Percentiles rank a stretch among this genome's conserved stretches.
Conservation (phyloP, 176 grass and related monocot genomes). For the Musa schizocarpa region DNA sequence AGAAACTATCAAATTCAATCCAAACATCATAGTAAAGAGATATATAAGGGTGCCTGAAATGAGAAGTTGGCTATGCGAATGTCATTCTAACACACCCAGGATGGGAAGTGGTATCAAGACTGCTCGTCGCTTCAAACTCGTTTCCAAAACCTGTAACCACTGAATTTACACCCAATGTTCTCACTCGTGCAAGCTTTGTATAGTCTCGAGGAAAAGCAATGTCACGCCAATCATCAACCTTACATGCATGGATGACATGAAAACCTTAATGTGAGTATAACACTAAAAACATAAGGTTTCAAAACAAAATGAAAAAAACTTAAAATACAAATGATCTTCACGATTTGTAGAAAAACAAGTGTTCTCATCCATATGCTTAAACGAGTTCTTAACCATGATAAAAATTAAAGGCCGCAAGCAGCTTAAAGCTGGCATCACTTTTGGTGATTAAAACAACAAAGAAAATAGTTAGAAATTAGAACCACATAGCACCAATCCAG, state of each 20-base stretch:
- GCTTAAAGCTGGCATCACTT: background rate
- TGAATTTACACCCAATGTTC: slow-evolving; percentile 59
- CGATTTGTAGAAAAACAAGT: background rate
- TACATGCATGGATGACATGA: slow-evolving; percentile 15
- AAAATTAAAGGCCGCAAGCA: background rate
- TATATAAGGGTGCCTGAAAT: slow-evolving; percentile 24
- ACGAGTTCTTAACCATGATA: background rate
- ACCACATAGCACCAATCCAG: background rate
- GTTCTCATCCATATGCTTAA: background rate
- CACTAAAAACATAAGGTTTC: background rate
- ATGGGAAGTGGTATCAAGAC: slow-evolving; percentile 32
- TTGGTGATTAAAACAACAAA: no score
- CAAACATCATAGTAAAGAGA: background rate
- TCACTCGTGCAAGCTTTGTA: slow-evolving; percentile 51
- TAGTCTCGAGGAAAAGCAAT: slow-evolving; percentile 69
- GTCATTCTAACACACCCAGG: slow-evolving; percentile 4
- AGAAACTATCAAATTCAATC: background rate
- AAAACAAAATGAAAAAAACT: background rate
- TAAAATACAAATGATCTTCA: background rate
- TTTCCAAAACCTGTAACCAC: slow-evolving; percentile 74
- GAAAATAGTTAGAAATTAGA: background rate
- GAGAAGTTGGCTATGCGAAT: background rate
- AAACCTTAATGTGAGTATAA: slow-evolving; percentile 1
- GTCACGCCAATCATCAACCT: slow-evolving; percentile 98
- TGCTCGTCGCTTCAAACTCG: slow-evolving; percentile 50